Base-by-base conservation (phyloP, 495 filamentous ascomycete genomes). In the Podospora didyma region DNA sequence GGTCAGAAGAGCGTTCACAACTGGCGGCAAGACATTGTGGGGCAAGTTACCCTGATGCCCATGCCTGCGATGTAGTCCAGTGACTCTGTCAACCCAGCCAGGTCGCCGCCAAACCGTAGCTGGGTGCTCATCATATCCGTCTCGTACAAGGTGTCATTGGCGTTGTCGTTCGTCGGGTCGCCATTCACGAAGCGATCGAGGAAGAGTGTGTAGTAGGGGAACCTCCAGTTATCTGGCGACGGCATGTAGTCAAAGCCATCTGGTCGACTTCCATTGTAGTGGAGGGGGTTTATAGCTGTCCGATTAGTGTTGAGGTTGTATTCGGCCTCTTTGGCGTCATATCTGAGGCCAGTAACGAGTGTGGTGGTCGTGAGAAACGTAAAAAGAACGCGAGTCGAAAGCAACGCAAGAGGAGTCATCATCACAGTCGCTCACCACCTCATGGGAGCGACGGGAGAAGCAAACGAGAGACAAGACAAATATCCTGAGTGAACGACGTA, bases 61-160 rank as follows among this genome's bases (percentile, higher is more conserved):
- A 88, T 84, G 44, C 87, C 87, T 54, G 87, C 84, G 39, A 90
- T 65, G 68, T 90, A 90, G 62, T 90, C 87, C 51, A 90, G 71
- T 16, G 82, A 85, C 58, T 87, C 82, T 45, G 82, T 59, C 34
- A 90, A 54, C 7, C 87, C 87, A 45, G 72, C 74, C 22, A 88
- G 74, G 66, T 90, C 87, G 37, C 87, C 87, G 35, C 87, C 87
- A 71, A 87, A 83, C n/a, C 87, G 83, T 69, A 90, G 80, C 66
- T 89, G 86, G 53, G 82, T 90, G 51, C 80, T 83, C 56, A 76
- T 77, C 31, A 83, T 62, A 64, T 90, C 87, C 65, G 87, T 85
- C 66, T 90, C 87, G 62, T 82, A 90, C 7, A 79, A 50, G 0
- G 86, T 89, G 2, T 76, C 83, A 66, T 90, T 90, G 19, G 77